Evolutionary conservation across 352 stramenopile species (phyloP), one percentile per base, ranked within the genome.

Genomic region (Phytopythium montanum): DNA sequence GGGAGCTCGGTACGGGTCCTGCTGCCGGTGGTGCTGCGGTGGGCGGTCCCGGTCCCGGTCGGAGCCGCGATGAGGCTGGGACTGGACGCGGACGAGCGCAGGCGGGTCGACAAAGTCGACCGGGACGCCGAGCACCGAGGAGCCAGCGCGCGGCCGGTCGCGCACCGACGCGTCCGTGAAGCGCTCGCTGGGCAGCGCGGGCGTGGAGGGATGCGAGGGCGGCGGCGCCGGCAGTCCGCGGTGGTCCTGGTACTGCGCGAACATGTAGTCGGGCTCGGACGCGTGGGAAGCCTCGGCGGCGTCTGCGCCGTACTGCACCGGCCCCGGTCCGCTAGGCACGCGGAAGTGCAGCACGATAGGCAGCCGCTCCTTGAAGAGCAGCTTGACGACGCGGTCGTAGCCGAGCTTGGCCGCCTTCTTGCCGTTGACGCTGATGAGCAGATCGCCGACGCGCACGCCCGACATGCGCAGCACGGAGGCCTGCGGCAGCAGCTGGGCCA

Each of bases 281-380:
- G 42, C 23, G 33, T 0, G 18, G 34, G 28, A 46, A 9, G 26
- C 34, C 48, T 60, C 39, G 38, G 46, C 33, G 26, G 19, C 33
- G 16, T 18, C 39, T 31, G 33, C 8, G 33, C n/a, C 3, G 36
- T 34, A 34, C 31, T 34, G 31, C 31, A 9, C 31, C 5, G 31
- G 31, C 31, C 31, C 31, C 31, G 31, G 31, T 19, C 28, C 60
- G 54, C 19, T 48, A 33, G 57, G 75, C 49, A 82, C 85, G 59
- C 82, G 82, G 58, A 92, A 90, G 75, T 92, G 82, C 54, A 92
- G 60, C 33, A 90, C 73, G 66, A 92, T 80, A 6, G 82, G 82
- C 36, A 92, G 65, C 6, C 72, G 69, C 65, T 92, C 77, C 63
- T 89, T 87, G 64, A 88, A 92, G n/a, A 92, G 75, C 68, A 84